Evolutionary conservation across 75 land plant species (phyloP).

Genomic region (Larix kaempferi): DNA sequence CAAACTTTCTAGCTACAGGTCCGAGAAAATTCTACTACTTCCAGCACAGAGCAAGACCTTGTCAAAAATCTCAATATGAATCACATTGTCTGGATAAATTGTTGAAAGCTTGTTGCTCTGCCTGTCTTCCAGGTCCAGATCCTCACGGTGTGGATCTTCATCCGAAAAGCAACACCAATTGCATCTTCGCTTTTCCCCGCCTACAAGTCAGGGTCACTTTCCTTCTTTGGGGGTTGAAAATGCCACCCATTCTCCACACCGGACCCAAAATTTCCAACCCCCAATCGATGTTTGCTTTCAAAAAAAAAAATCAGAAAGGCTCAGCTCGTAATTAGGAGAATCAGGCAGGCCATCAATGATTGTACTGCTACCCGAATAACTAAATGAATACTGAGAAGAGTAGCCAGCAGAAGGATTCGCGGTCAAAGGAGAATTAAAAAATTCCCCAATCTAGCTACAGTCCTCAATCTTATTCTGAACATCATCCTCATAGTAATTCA

Average conservation of each 20-base stretch:
- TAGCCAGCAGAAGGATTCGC: not conserved
- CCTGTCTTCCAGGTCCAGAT: conserved; percentile 33
- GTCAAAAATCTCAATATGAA: conserved; percentile 43
- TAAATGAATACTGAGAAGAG: conserved; percentile 5
- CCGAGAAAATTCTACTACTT: conserved; percentile 7
- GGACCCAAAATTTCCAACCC: not conserved
- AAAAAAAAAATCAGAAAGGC: conserved; percentile 1
- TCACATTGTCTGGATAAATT: conserved; percentile 21
- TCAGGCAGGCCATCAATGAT: not conserved
- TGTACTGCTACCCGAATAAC: conserved; percentile 3
- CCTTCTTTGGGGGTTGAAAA: conserved; percentile 4
- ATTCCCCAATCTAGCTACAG: not conserved
- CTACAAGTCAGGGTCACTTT: conserved; percentile 12
- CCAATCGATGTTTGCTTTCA: not conserved
- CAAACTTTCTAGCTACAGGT: not conserved
- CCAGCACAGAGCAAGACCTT: conserved; percentile 29
- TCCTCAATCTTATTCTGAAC: not conserved
- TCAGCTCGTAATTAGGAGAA: conserved; percentile 6
- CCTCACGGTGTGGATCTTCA: conserved; percentile 21
- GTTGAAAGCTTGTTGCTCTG: conserved; percentile 47
- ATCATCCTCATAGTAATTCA: not conserved
- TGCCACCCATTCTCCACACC: not conserved
- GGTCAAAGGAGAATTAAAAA: not conserved
- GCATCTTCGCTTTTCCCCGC: conserved; percentile 22
- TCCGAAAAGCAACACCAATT: not conserved